Base-by-base conservation (phyloP, 2,329 filamentous ascomycete species). In the Stachybotrys echinatus region DNA sequence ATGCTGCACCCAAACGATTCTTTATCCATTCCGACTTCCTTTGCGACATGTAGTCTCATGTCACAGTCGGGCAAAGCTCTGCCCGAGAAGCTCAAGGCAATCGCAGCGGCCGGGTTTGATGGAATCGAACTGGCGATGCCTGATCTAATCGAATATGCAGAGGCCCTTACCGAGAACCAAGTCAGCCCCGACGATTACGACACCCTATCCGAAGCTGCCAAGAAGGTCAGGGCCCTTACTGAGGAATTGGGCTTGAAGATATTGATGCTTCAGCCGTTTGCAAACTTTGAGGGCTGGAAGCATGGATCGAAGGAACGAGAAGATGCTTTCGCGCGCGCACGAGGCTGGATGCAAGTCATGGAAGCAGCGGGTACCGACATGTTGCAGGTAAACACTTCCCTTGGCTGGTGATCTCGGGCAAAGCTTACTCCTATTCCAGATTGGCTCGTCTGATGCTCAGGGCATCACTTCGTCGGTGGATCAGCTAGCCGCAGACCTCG, bases 241-340 rank as follows among this genome's bases (percentile, higher is more conserved):
- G 68, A 77, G 22, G 70, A 76, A 12, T 71, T 82, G 31, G 66
- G 69, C 0, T 66, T 91, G 2, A 70, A 75, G 34, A 77, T 91
- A 50, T 75, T 91, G 63, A 85, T 90, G 72, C 67, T 91, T 6
- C 87, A 92, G 59, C 87, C 87, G 0, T 91, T 92, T 58, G 71
- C 82, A 17, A 88, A 90, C 58, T 90, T 89, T 51, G 87, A 92
- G 58, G 88, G 87, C 1, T 92, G 87, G 87, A 69, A 75, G 0
- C 71, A 73, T 39, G 81, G 40, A 0, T 21, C 49, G 1, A 58
- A 69, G 1, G 78, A 86, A 62, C 71, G 85, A 4, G 66, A 79
- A 5, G 79, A 86, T 47, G 85, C 83, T 0, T 87, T 87, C 54
- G 66, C 70, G 0, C 74, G 84, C 21, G 86, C 84, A 0, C 67